A percentile compares a stretch with the other conserved stretches of the same genome.
phyloP scores from a whole-genome alignment of 306 rosid genomes.

The Cicer arietinum region DNA sequence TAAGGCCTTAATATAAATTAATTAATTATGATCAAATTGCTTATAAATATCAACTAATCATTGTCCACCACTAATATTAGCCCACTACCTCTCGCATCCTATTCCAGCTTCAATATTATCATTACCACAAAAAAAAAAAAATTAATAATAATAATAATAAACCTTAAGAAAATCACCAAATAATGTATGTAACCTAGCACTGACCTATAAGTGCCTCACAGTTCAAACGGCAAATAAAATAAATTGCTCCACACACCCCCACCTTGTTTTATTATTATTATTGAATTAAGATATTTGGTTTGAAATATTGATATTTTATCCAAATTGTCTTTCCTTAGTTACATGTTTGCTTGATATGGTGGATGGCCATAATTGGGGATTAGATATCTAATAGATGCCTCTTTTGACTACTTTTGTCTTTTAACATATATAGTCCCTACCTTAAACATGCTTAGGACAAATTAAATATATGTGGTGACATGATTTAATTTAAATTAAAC shows the following conservation, averaged over 20 bases:
- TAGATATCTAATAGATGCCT: constrained; percentile 32
- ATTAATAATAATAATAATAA: background rate
- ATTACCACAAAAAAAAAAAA: constrained; percentile 17
- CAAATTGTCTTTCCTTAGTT: constrained; percentile 27
- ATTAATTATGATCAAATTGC: constrained; percentile 37
- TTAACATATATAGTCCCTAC: constrained; percentile 41
- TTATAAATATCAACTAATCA: constrained; percentile 46
- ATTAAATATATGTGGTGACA: background rate
- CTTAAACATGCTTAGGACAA: constrained; percentile 41
- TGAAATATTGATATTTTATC: constrained; percentile 12
- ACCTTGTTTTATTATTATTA: background rate
- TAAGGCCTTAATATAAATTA: background rate
- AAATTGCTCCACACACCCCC: constrained; percentile 18
- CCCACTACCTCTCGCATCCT: constrained; percentile 51
- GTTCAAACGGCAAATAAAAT: constrained; percentile 37
- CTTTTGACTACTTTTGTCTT: constrained; percentile 41
- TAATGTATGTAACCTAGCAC: constrained; percentile 32
- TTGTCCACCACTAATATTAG: constrained; percentile 55
- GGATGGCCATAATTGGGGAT: constrained; percentile 41
- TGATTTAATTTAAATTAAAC: constrained; percentile 6
- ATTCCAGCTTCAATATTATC: constrained; percentile 44
- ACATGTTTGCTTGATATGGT: constrained; percentile 42
- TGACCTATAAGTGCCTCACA: constrained; percentile 48
- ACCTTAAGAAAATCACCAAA: constrained; percentile 40
- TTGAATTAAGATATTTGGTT: background rate